These are phyloP conservation scores for Oryza rufipogon DNA, from an alignment of 176 grass and related monocot species.

Conservation along the genomic window DNA sequence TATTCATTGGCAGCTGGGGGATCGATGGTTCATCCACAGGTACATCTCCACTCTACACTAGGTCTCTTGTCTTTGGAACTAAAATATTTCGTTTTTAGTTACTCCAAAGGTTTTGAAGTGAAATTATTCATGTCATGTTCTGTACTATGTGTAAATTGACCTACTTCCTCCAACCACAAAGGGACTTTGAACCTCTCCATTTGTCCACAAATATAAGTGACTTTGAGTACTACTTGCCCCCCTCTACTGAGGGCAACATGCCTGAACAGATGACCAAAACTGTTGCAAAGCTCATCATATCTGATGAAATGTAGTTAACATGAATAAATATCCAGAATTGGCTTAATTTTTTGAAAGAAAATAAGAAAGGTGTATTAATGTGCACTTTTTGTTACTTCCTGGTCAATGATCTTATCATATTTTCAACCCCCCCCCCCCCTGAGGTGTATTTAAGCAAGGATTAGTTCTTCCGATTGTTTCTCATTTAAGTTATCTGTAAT, in stretches of 20 bases:
- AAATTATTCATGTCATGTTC: constrained; percentile 16
- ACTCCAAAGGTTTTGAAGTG: neutral
- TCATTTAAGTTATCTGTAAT: neutral
- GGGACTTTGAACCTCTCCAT: no score
- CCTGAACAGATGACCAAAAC: neutral
- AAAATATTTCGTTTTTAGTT: constrained; percentile 15
- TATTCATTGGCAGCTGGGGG: constrained; percentile 85
- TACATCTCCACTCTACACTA: constrained; percentile 19
- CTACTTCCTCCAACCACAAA: neutral
- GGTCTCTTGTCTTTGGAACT: constrained; percentile 17
- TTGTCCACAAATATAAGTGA: no score
- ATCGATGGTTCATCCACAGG: constrained; percentile 90
- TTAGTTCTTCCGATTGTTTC: neutral
- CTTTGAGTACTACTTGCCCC: no score
- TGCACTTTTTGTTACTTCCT: neutral
- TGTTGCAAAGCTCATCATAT: constrained; percentile 14
- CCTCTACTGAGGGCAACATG: neutral
- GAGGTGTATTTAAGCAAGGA: neutral
- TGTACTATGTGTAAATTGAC: neutral
- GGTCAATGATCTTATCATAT: neutral
- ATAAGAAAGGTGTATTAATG: neutral
- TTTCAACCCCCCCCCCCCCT: no score
- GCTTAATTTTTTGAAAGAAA: neutral
- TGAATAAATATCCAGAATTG: constrained; percentile 11
- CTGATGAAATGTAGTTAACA: constrained; percentile 3